Base-by-base conservation (phyloP, 2,329 filamentous ascomycete species). In the Lachnellula arida region DNA sequence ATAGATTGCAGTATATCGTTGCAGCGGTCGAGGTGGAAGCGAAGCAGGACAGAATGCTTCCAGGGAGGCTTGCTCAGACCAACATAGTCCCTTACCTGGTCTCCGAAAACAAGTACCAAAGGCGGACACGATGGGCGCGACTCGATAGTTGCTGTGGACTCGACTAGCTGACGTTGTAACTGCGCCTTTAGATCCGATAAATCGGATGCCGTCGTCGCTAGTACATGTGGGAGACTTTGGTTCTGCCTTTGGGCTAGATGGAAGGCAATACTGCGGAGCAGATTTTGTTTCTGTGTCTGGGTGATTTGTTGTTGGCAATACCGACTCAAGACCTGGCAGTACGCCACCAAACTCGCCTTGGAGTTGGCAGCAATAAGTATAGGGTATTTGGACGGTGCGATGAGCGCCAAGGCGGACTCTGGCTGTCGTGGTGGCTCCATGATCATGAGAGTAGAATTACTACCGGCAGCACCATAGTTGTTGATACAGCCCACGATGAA, bases 71-170 rank as follows among this genome's bases (percentile, higher is more conserved):
- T 59, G 34, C 63, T 59, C 2, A 74, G 58, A 58, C 68, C 62
- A 12, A 68, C 42, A 59, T 64, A 56, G 19, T 72, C 72, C 3
- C 65, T 63, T 1, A 62, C 67, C 51, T 77, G 75, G 2, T 74
- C 74, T 3, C 71, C 72, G 46, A 76, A 74, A 19, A 63, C 65
- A 1, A 76, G 53, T 1, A 76, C 60, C 1, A 74, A 57, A 4
- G 52, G 52, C 2, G 7, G 12, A 9, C 12, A 12, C 6, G 22
- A 22, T 12, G 46, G 23, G 28, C 52, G 46, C 32, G 7, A 17
- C 23, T 39, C 15, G 37, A 53, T 53, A 32, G 14, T n/a, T 39
- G 9, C 11, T 49, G 28, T 17, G 9, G 9, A 39, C 19, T 49
- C 17, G 15, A 32, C 32, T 49, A 22, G 17, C 34, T 35, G 46